Percentiles rank a stretch among this genome's conserved stretches.
Conservation (phyloP, 1,284 basidiomycete species). For the Leccinum fallax region DNA sequence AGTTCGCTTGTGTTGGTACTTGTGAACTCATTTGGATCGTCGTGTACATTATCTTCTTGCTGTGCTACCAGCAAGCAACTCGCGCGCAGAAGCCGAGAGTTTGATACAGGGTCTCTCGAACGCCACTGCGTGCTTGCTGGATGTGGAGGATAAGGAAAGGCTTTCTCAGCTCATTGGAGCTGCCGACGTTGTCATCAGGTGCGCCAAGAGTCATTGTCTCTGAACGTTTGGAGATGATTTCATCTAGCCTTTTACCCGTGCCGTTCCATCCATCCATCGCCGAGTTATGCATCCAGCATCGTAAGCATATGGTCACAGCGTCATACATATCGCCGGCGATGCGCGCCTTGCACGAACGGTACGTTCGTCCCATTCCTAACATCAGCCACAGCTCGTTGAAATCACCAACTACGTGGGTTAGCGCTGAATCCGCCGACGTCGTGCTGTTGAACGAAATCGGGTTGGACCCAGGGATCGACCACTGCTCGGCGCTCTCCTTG, state of each 20-base stretch:
- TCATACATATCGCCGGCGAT: constrained; percentile 90
- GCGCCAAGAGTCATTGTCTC: constrained; percentile 19
- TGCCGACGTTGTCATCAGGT: constrained; percentile 74
- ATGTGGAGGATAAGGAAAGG: constrained; percentile 57
- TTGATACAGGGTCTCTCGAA: constrained; percentile 58
- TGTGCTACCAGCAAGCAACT: constrained; percentile 68
- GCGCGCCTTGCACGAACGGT: constrained; percentile 69
- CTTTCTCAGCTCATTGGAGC: constrained; percentile 57
- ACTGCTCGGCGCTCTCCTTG: constrained; percentile 85
- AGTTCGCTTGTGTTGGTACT: constrained; percentile 8
- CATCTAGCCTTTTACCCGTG: constrained; percentile 75
- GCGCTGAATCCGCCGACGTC: constrained; percentile 69
- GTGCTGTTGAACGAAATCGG: constrained; percentile 92
- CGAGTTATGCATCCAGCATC: constrained; percentile 71
- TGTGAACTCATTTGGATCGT: constrained; percentile 17
- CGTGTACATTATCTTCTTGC: constrained; percentile 9
- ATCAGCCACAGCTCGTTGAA: neutral
- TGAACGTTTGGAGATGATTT: neutral
- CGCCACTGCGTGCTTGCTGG: constrained; percentile 61
- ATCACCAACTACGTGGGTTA: constrained; percentile 31
- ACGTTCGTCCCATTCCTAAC: neutral
- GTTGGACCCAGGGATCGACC: constrained; percentile 95
- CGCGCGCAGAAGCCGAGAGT: constrained; percentile 57
- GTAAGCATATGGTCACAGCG: constrained; percentile 87
- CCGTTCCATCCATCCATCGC: constrained; percentile 79